Evolutionary conservation across 352 stramenopile genomes (phyloP).

Genomic region (Thraustochytrium sp.): DNA sequence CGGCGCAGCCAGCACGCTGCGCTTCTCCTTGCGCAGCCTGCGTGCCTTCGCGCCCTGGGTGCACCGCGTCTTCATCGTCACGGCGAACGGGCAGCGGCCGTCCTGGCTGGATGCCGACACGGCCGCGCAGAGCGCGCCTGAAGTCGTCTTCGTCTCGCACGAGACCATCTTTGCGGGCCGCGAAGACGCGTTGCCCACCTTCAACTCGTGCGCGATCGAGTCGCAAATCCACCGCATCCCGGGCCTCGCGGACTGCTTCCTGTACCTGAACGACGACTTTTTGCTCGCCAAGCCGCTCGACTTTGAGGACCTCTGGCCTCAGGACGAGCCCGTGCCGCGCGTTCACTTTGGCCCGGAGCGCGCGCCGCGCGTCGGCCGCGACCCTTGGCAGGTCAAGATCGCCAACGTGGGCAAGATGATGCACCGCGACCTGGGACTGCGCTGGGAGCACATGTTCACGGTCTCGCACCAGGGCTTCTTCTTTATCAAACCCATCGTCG

Average conservation of each 20-base stretch:
- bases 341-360: not conserved
- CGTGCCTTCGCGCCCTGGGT: not conserved
- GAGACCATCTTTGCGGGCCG: not conserved
- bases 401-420: constrained; percentile 40
- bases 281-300: not conserved
- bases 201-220: constrained; percentile 39
- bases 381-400: constrained; percentile 25
- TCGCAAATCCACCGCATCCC: constrained; percentile 14
- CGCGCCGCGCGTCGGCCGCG: not conserved
- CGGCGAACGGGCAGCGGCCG: not conserved
- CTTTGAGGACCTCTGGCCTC: constrained; percentile 1
- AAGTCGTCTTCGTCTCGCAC: constrained; percentile 21
- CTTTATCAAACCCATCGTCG: not conserved
- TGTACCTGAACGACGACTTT: constrained; percentile 42
- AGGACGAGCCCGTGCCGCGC: not conserved
- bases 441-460: constrained; percentile 26
- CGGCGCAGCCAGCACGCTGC: not conserved
- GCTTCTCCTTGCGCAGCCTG: not conserved
- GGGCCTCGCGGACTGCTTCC: not conserved
- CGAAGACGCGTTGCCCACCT: not conserved
- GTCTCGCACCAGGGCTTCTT: constrained; percentile 18
- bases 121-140: not conserved
- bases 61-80: not conserved
- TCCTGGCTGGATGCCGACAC: not conserved
- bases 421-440: not conserved